Evolutionary conservation across 2,329 filamentous ascomycete genomes (phyloP).

Genomic region (Anisogramma anomala): DNA sequence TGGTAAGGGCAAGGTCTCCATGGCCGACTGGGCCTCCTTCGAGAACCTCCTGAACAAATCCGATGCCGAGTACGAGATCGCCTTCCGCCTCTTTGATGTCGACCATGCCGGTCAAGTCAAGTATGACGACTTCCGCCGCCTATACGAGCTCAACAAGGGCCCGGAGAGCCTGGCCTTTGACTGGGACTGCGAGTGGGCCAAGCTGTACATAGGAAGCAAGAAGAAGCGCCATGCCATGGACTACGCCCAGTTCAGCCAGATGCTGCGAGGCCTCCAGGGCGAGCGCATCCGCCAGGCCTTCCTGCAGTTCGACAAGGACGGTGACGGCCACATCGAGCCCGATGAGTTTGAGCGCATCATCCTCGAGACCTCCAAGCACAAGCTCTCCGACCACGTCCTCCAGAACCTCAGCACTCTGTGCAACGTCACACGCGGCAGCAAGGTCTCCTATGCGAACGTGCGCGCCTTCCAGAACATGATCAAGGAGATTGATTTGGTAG

Average conservation of each 20-base stretch:
- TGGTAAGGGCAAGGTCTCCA: conserved; percentile 57
- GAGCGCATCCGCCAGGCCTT: conserved; percentile 95
- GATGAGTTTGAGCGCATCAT: conserved; percentile 97
- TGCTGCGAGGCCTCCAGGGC: conserved; percentile 90
- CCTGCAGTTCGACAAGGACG: conserved; percentile 78
- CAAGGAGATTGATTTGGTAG: conserved; percentile 93
- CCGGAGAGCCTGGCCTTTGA: conserved; percentile 79
- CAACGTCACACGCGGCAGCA: conserved; percentile 84
- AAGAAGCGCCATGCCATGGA: conserved; percentile 83
- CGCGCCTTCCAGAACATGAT: conserved; percentile 97
- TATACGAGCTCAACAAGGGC: conserved; percentile 86
- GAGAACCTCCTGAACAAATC: conserved; percentile 88
- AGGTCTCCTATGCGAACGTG: conserved; percentile 96
- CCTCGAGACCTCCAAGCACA: conserved; percentile 81
- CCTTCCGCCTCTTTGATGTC: conserved; percentile 90
- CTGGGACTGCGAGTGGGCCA: conserved; percentile 95
- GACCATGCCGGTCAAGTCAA: conserved; percentile 75
- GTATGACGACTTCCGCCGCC: conserved; percentile 73
- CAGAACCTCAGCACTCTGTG: conserved; percentile 85
- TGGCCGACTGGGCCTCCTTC: conserved; percentile 85
- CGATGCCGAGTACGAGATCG: conserved; percentile 97
- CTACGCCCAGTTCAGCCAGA: conserved; percentile 94
- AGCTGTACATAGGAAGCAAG: conserved; percentile 81
- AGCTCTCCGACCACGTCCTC: conserved; percentile 91
- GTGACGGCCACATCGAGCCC: conserved; percentile 88